phyloP scores from a whole-genome alignment of 2,329 filamentous ascomycete genomes.

The Aureobasidium sp. region DNA sequence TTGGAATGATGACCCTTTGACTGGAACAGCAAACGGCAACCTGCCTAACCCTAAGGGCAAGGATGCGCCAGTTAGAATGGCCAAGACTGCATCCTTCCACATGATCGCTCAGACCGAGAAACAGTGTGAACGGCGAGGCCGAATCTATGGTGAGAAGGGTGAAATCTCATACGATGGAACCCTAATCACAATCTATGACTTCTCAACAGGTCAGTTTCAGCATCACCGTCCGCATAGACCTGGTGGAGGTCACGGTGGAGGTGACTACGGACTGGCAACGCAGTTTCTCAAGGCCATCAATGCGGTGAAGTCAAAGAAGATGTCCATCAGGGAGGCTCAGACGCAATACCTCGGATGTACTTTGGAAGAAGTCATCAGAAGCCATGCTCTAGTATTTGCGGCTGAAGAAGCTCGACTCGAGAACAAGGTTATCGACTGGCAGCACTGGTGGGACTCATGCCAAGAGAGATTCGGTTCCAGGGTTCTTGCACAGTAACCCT shows the following conservation, averaged over 20 bases:
- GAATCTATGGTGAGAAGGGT: constrained; percentile 77
- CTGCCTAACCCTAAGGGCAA: background rate
- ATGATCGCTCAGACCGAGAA: constrained; percentile 88
- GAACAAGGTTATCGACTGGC: constrained; percentile 65
- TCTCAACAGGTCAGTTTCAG: constrained; percentile 48
- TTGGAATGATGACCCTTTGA: constrained; percentile 65
- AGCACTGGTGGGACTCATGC: constrained; percentile 59
- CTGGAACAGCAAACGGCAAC: constrained; percentile 5
- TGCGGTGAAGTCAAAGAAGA: constrained; percentile 62
- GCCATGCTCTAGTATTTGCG: constrained; percentile 88
- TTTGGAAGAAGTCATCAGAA: constrained; percentile 77
- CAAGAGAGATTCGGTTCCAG: background rate
- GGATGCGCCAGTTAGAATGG: constrained; percentile 36
- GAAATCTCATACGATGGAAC: constrained; percentile 79
- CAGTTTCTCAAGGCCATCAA: constrained; percentile 80
- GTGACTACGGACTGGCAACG: constrained; percentile 68
- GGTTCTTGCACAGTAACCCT: background rate
- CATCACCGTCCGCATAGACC: constrained; percentile 35
- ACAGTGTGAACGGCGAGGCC: constrained; percentile 75
- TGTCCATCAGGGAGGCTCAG: constrained; percentile 64
- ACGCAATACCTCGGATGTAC: constrained; percentile 68
- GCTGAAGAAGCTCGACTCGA: constrained; percentile 74
- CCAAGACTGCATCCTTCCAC: constrained; percentile 84
- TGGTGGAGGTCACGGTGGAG: constrained; percentile 62
- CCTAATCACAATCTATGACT: constrained; percentile 68